These are phyloP conservation scores for Pseudogymnoascus sp. DNA, from an alignment of 2,329 filamentous ascomycete genomes.

Conservation along the genomic window DNA sequence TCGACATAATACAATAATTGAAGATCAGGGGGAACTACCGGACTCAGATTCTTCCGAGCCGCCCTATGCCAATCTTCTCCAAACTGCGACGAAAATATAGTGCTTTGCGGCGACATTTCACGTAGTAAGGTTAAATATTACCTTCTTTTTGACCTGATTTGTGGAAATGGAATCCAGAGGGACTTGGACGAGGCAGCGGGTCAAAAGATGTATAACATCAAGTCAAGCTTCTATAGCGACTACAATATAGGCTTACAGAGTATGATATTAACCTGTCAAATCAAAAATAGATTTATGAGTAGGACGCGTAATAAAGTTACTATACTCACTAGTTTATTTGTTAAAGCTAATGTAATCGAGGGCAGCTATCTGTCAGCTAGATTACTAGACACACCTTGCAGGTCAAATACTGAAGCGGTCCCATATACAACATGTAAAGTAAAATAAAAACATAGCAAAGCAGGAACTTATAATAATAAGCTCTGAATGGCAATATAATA, in stretches of 20 bases:
- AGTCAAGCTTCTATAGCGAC: not conserved
- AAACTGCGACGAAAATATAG: not conserved
- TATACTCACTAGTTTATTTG: too few species aligned
- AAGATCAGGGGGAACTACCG: not conserved
- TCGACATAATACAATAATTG: not conserved
- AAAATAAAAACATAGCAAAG: too few species aligned
- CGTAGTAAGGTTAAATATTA: not conserved
- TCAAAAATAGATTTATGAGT: not conserved
- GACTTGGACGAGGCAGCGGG: slow-evolving; percentile 17
- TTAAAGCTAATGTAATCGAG: too few species aligned
- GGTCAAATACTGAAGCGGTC: too few species aligned
- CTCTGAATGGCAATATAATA: too few species aligned
- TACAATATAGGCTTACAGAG: not conserved
- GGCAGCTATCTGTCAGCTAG: too few species aligned
- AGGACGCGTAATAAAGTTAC: not conserved
- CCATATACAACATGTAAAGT: too few species aligned
- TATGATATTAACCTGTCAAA: not conserved
- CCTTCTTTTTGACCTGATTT: not conserved
- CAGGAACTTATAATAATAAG: too few species aligned
- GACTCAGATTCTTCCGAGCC: not conserved
- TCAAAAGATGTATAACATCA: not conserved
- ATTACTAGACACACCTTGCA: too few species aligned
- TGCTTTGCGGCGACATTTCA: not conserved
- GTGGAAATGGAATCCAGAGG: not conserved
- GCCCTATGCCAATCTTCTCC: not conserved